These are phyloP conservation scores for Plectosphaerella cucumerina DNA, from an alignment of 2,329 filamentous ascomycete genomes.

Conservation along the genomic window DNA sequence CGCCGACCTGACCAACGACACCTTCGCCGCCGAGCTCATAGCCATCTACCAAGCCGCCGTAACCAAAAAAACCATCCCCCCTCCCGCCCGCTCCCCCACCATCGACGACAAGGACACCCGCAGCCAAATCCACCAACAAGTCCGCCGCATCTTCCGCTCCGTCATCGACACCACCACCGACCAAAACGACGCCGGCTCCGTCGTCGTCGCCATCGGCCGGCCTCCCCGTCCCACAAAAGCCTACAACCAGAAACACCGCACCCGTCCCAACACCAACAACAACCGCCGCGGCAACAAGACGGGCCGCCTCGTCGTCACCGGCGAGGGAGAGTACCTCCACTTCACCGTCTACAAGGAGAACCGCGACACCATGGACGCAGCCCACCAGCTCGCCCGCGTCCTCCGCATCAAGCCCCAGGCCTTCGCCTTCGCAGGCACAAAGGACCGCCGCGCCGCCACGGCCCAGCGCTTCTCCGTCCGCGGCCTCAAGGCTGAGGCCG, in stretches of 20 bases:
- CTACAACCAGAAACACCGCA: constrained; percentile 18
- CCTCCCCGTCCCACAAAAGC: constrained; percentile 18
- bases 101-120: constrained; percentile 41
- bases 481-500: constrained; percentile 46
- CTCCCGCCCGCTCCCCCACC: constrained; percentile 32
- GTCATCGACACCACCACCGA: constrained; percentile 71
- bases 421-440: constrained; percentile 78
- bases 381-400: constrained; percentile 70
- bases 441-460: constrained; percentile 83
- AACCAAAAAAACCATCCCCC: constrained; percentile 21
- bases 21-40: constrained; percentile 35
- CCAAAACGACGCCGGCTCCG: constrained; percentile 37
- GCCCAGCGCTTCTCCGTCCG: constrained; percentile 72
- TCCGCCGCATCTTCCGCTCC: constrained; percentile 77
- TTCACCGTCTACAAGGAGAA: constrained; percentile 96
- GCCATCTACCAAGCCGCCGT: constrained; percentile 33
- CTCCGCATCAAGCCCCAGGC: constrained; percentile 70
- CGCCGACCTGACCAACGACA: constrained; percentile 30
- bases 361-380: constrained; percentile 90
- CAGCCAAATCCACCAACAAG: constrained; percentile 49
- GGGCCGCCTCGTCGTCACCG: constrained; percentile 11
- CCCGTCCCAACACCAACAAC: constrained; percentile 17
- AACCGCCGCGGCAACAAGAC: constrained; percentile 9
- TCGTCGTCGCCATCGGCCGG: constrained; percentile 49
- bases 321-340: constrained; percentile 72